Conservation (phyloP, 768 basidiomycete species). For the Russula sp. region DNA sequence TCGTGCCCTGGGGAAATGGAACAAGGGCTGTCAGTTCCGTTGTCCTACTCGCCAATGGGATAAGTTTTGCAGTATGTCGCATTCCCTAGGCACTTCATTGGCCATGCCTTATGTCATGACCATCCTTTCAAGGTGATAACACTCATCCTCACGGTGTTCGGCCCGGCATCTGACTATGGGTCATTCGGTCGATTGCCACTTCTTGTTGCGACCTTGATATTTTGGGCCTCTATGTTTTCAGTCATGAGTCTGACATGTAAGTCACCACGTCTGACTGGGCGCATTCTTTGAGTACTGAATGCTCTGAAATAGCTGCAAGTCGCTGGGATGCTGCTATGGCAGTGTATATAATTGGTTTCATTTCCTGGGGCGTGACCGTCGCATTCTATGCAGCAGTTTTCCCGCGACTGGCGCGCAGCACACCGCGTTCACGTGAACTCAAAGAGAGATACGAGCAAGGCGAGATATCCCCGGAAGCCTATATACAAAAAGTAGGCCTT, state of each 20-base stretch:
- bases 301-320: conserved; percentile 39
- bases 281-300: background rate
- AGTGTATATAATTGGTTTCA: conserved; percentile 72
- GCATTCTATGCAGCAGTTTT: conserved; percentile 77
- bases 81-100: background rate
- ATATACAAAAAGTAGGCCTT: conserved; percentile 66
- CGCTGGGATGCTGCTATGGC: conserved; percentile 72
- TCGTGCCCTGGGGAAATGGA: conserved; percentile 68
- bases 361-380: conserved; percentile 71
- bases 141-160: conserved; percentile 65
- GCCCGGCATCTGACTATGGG: conserved; percentile 65
- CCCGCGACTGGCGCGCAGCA: conserved; percentile 76
- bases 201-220: conserved; percentile 60
- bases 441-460: conserved; percentile 51
- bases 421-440: conserved; percentile 49
- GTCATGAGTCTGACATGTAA: conserved; percentile 65
- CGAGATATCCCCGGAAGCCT: conserved; percentile 51
- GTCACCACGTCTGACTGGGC: conserved; percentile 22
- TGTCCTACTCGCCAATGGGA: conserved; percentile 69
- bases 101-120: conserved; percentile 55
- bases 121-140: conserved; percentile 10
- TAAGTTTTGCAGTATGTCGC: conserved; percentile 57
- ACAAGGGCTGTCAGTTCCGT: conserved; percentile 70
- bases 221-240: conserved; percentile 76
- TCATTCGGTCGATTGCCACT: conserved; percentile 76